phyloP scores from a whole-genome alignment of 352 stramenopile genomes.

The Pythium dissimile region DNA sequence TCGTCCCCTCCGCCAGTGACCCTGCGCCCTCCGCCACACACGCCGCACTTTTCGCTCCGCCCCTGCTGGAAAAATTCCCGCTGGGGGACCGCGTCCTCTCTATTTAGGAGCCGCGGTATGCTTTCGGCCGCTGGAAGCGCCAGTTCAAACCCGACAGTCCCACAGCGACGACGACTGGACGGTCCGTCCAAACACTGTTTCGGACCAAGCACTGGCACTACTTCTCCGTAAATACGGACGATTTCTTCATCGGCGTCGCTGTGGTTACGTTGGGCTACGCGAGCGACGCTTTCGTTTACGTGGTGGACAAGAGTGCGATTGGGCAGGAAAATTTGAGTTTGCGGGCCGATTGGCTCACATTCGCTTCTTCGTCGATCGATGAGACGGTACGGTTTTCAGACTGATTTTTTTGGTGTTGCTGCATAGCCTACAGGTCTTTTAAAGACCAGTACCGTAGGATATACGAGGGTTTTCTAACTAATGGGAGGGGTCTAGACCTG shows the following conservation, averaged over 20 bases:
- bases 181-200: slow-evolving; percentile 11
- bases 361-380: slow-evolving; percentile 41
- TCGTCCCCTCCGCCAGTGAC: slow-evolving; percentile 29
- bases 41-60: slow-evolving; percentile 24
- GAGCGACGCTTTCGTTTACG: slow-evolving; percentile 39
- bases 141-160: slow-evolving; percentile 23
- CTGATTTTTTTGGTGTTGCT: no score
- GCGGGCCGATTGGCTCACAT: slow-evolving; percentile 25
- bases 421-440: no score
- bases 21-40: slow-evolving; percentile 18
- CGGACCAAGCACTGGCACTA: slow-evolving; percentile 47
- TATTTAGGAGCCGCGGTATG: slow-evolving; percentile 12
- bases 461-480: no score
- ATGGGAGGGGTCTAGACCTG: no score
- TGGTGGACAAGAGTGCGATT: slow-evolving; percentile 35
- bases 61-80: slow-evolving; percentile 11
- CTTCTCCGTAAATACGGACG: slow-evolving; percentile 29
- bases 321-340: slow-evolving; percentile 39
- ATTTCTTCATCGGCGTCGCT: slow-evolving; percentile 38
- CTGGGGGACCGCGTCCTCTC: slow-evolving; percentile 18
- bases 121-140: slow-evolving; percentile 34
- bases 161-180: slow-evolving; percentile 25
- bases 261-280: slow-evolving; percentile 45
- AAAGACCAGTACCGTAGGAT: no score
- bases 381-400: slow-evolving; percentile 1